These are phyloP conservation scores for Durusdinium trenchii DNA, from an alignment of 73 alveolate genomes.

Conservation along the genomic window DNA sequence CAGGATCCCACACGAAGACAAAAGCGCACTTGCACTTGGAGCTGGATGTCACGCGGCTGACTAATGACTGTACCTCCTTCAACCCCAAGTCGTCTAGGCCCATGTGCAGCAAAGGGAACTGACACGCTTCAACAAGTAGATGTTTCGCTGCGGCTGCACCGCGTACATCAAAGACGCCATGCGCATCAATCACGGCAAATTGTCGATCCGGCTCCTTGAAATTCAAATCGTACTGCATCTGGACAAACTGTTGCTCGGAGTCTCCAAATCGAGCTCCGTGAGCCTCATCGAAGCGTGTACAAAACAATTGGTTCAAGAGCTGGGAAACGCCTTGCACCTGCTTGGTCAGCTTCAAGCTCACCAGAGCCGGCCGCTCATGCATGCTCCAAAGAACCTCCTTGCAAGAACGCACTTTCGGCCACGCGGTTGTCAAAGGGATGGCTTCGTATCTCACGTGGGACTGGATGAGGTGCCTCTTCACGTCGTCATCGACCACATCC, in stretches of 20 bases:
- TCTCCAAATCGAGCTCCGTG: background rate
- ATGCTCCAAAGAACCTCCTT: constrained; percentile 36
- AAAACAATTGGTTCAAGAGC: background rate
- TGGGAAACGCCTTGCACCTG: background rate
- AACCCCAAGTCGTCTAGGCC: background rate
- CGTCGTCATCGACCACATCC: background rate
- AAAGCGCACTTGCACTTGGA: background rate
- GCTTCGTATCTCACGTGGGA: constrained; percentile 6
- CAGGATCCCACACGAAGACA: constrained; percentile 18
- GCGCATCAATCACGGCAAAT: constrained; percentile 43
- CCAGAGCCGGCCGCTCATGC: background rate
- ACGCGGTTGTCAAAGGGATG: constrained; percentile 14
- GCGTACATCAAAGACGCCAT: background rate
- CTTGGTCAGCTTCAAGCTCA: background rate
- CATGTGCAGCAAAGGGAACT: constrained; percentile 11
- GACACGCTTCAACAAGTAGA: background rate
- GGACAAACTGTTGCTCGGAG: background rate
- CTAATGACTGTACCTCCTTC: background rate
- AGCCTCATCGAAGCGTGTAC: background rate
- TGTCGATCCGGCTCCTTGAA: constrained; percentile 9
- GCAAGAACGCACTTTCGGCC: background rate
- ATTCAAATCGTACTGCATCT: constrained; percentile 10
- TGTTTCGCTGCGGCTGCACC: background rate
- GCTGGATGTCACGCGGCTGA: background rate
- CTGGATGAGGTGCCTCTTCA: background rate